phyloP scores from a whole-genome alignment of 148 eudicot species.

The Spergularia marina region DNA sequence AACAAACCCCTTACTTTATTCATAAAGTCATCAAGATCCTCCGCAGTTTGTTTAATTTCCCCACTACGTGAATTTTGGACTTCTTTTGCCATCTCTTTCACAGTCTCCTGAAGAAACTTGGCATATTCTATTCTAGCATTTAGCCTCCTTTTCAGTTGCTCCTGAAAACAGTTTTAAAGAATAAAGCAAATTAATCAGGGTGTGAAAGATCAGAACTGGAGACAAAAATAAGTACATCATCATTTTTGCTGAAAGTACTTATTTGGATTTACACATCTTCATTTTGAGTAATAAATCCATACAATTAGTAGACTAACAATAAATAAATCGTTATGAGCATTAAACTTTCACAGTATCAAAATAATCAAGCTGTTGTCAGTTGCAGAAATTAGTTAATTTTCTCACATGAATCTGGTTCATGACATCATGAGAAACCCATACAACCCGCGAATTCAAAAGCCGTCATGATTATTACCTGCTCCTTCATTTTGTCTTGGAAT shows the following conservation, averaged over 20 bases:
- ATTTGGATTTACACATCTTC: neutral
- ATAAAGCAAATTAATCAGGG: conserved; percentile 2
- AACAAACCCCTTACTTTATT: conserved; percentile 40
- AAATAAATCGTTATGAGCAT: neutral
- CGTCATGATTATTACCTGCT: conserved; percentile 47
- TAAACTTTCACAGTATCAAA: neutral
- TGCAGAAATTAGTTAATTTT: too few relatives aligned
- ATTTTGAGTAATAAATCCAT: too few relatives aligned
- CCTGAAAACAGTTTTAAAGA: conserved; percentile 40
- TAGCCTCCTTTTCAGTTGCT: conserved; percentile 64
- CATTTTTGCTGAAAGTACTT: neutral
- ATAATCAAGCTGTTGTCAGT: neutral
- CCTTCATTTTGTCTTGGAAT: conserved; percentile 88
- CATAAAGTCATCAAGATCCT: conserved; percentile 85
- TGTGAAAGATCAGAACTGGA: neutral
- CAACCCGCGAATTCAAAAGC: conserved; percentile 1
- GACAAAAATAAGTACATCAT: neutral
- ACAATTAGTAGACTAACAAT: too few relatives aligned
- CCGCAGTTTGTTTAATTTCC: conserved; percentile 67
- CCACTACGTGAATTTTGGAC: conserved; percentile 80
- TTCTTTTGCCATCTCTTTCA: conserved; percentile 92
- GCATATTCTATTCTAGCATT: conserved; percentile 86
- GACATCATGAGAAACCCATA: neutral
- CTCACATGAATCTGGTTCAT: neutral
- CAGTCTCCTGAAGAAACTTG: conserved; percentile 82